phyloP scores from a whole-genome alignment of 257 asterid genomes.

The Lithospermum erythrorhizon region DNA sequence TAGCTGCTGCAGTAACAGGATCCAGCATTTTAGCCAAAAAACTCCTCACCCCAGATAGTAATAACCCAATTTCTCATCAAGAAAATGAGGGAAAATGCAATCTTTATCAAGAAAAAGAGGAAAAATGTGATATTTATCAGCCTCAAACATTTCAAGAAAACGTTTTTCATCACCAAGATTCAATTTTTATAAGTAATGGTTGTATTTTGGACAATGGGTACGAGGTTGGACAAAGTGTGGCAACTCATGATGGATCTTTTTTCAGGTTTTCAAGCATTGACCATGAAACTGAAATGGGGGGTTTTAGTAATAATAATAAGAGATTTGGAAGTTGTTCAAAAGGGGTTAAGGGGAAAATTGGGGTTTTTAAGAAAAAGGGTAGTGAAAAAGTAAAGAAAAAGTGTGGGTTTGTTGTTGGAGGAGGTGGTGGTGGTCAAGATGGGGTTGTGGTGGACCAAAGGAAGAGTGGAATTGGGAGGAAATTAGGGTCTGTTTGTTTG shows the following conservation, averaged over 20 bases:
- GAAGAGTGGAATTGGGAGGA: constrained; percentile 30
- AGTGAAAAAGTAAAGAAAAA: constrained; percentile 32
- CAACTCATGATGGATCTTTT: constrained; percentile 19
- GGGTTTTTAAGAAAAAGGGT: constrained; percentile 24
- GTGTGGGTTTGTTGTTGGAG: constrained; percentile 22
- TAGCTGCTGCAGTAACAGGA: constrained; percentile 71
- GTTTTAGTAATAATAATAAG: constrained; percentile 20
- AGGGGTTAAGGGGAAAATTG: constrained; percentile 14
- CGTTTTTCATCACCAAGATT: constrained; percentile 16
- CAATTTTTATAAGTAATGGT: constrained; percentile 13
- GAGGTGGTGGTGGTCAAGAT: constrained; percentile 25
- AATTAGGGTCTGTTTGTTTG: constrained; percentile 30
- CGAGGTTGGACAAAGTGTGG: constrained; percentile 16
- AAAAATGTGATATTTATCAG: constrained; percentile 8
- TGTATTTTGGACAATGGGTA: constrained; percentile 11
- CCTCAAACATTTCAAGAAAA: neutral
- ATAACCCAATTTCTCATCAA: constrained; percentile 19
- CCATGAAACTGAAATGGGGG: constrained; percentile 16
- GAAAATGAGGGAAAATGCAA: constrained; percentile 2
- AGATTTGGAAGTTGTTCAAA: constrained; percentile 17
- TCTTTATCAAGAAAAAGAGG: constrained; percentile 6
- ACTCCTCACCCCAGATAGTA: constrained; percentile 24
- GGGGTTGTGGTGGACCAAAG: constrained; percentile 28
- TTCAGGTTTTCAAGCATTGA: constrained; percentile 51
- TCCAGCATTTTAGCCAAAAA: constrained; percentile 70